Percentiles rank a stretch among this genome's conserved stretches.
phyloP scores from a whole-genome alignment of 2,329 filamentous ascomycete species.

The Penicillium sp. region DNA sequence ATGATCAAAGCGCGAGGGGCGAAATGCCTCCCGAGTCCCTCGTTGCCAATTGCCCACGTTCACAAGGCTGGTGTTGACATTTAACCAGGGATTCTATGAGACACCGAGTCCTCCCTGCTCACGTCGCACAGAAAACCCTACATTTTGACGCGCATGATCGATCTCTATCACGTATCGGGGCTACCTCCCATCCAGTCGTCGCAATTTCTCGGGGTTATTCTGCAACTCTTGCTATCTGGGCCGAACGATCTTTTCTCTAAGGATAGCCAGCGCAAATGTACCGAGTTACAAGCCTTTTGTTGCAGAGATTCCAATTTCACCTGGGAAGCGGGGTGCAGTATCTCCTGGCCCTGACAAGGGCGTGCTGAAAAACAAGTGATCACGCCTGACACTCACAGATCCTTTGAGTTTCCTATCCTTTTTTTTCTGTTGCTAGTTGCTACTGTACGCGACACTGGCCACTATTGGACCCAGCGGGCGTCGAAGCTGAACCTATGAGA shows the following conservation, averaged over 20 bases:
- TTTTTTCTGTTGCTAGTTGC: not conserved
- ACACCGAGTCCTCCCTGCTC: not conserved
- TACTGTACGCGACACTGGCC: slow-evolving; percentile 7
- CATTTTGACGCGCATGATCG: not conserved
- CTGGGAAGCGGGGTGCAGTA: slow-evolving; percentile 1
- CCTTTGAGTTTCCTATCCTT: not conserved
- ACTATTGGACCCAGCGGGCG: slow-evolving; percentile 5
- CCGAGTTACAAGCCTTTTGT: not conserved
- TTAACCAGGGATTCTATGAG: not conserved
- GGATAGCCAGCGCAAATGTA: not conserved
- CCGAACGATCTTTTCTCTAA: slow-evolving; percentile 6
- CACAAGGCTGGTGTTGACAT: not conserved
- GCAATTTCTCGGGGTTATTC: slow-evolving; percentile 8
- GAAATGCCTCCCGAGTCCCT: not conserved
- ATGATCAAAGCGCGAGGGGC: not conserved
- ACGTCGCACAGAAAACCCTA: slow-evolving; percentile 1
- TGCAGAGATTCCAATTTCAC: not conserved
- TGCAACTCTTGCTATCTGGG: slow-evolving; percentile 18
- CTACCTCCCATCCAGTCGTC: slow-evolving; percentile 13
- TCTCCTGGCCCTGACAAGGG: not conserved
- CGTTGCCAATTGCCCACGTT: not conserved
- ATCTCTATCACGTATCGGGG: slow-evolving; percentile 4
- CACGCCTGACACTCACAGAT: not conserved
- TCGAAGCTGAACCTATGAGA: slow-evolving; percentile 12
- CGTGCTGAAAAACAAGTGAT: slow-evolving; percentile 1